Evolutionary conservation across 805 yeast genomes (phyloP).

Genomic region (Spathaspora sp.): DNA sequence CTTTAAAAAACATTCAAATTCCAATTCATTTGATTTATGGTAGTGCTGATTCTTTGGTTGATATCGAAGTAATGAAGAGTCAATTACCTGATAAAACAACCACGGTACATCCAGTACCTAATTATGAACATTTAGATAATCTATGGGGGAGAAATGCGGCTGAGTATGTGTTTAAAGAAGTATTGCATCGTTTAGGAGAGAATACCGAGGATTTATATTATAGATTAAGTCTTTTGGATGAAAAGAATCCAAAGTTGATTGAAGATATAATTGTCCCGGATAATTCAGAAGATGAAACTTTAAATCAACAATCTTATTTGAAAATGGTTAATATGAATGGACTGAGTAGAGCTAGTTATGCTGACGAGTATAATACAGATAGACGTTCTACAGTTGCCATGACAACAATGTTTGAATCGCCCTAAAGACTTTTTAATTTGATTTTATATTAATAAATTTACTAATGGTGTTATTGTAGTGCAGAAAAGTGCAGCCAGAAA

Average conservation of each 20-base stretch:
- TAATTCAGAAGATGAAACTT: slow-evolving; percentile 4
- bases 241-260: slow-evolving; percentile 3
- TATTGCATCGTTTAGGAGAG: slow-evolving; percentile 19
- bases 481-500: no score
- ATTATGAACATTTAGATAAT: slow-evolving; percentile 88
- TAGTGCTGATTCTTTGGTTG: slow-evolving; percentile 76
- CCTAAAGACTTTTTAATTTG: background rate
- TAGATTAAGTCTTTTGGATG: slow-evolving; percentile 1
- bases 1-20: slow-evolving; percentile 38
- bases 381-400: background rate
- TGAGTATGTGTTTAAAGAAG: slow-evolving; percentile 30
- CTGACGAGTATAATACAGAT: background rate
- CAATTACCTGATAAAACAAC: slow-evolving; percentile 58
- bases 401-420: background rate
- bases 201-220: slow-evolving; percentile 6
- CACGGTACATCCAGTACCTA: slow-evolving; percentile 51
- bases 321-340: slow-evolving; percentile 1
- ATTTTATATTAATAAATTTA: no score
- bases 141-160: slow-evolving; percentile 77
- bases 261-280: slow-evolving; percentile 10
- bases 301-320: slow-evolving; percentile 8
- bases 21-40: slow-evolving; percentile 85
- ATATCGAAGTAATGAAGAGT: slow-evolving; percentile 66
- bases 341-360: background rate
- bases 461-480: no score